Conservation (phyloP, 2,329 filamentous ascomycete species). For the Cyphellophora europaea region DNA sequence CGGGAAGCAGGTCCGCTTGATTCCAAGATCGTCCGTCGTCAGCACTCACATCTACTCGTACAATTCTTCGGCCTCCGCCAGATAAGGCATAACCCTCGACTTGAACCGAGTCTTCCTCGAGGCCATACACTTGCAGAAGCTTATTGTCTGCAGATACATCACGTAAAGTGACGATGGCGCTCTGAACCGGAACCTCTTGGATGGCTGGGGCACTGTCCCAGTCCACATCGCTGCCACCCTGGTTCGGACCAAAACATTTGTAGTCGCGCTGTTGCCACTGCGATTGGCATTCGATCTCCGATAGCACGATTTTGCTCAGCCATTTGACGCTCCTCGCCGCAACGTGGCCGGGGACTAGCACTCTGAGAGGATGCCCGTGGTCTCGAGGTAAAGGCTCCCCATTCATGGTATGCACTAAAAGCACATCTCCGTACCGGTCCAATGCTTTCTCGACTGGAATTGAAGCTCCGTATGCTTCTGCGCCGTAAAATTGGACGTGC, state of each 20-base stretch:
- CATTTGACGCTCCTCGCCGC: slow-evolving; percentile 59
- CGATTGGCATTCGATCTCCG: slow-evolving; percentile 56
- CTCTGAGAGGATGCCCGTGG: slow-evolving; percentile 56
- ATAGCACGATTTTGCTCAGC: slow-evolving; percentile 54
- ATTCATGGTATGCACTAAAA: slow-evolving; percentile 58
- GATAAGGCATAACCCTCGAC: slow-evolving; percentile 59
- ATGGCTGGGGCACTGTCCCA: slow-evolving; percentile 56
- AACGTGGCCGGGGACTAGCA: slow-evolving; percentile 56
- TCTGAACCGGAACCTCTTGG: slow-evolving; percentile 61
- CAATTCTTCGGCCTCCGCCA: slow-evolving; percentile 55
- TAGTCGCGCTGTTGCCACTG: slow-evolving; percentile 61
- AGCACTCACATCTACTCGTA: slow-evolving; percentile 56
- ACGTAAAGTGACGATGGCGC: slow-evolving; percentile 46
- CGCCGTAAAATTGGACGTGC: slow-evolving; percentile 49
- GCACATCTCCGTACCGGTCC: slow-evolving; percentile 53
- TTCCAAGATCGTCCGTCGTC: slow-evolving; percentile 57
- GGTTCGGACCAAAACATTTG: slow-evolving; percentile 59
- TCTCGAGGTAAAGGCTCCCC: slow-evolving; percentile 52
- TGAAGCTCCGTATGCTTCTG: slow-evolving; percentile 50
- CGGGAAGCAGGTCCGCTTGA: slow-evolving; percentile 50
- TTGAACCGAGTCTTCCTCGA: slow-evolving; percentile 16
- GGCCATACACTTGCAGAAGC: slow-evolving; percentile 11
- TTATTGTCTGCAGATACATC: slow-evolving; percentile 1
- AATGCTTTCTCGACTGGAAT: slow-evolving; percentile 52
- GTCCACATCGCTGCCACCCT: slow-evolving; percentile 42